Evolutionary conservation across 805 yeast species (phyloP).

Genomic region (Yamadazyma sp.): DNA sequence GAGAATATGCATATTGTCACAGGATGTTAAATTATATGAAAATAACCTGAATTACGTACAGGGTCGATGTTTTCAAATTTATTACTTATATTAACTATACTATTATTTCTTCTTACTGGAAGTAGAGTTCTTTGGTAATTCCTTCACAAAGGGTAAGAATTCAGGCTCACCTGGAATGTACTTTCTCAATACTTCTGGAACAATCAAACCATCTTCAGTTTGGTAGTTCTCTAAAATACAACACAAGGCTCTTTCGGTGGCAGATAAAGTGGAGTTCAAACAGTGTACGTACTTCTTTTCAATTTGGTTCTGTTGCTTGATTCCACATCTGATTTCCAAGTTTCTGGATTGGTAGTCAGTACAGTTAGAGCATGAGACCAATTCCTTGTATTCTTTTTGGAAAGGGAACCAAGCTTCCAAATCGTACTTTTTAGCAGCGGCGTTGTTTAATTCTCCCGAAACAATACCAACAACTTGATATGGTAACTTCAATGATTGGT

Average conservation of each 20-base stretch:
- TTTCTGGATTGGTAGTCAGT: conserved; percentile 99
- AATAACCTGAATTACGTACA: too few species aligned
- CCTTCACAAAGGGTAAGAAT: conserved; percentile 86
- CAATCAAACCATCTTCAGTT: conserved; percentile 89
- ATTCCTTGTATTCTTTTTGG: conserved; percentile 97
- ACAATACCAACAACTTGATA: conserved; percentile 98
- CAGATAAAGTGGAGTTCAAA: conserved; percentile 94
- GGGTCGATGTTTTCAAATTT: too few species aligned
- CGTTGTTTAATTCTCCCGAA: conserved; percentile 97
- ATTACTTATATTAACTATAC: conserved; percentile 1
- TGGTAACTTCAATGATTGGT: conserved; percentile 87
- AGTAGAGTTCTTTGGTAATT: conserved; percentile 91
- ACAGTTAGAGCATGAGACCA: conserved; percentile 98
- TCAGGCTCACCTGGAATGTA: conserved; percentile 99
- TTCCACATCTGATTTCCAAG: conserved; percentile 98
- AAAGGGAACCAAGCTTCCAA: conserved; percentile 99
- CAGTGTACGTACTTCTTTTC: conserved; percentile 99
- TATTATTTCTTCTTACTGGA: conserved; percentile 57
- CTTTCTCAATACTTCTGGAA: conserved; percentile 94
- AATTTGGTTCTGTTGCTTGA: conserved; percentile 89
- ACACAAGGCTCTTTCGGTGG: conserved; percentile 97
- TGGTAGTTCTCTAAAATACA: conserved; percentile 97
- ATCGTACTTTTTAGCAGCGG: conserved; percentile 98
- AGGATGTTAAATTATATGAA: too few species aligned
- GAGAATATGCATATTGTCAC: too few species aligned